A percentile compares a stretch with the other conserved stretches of the same genome.
These are phyloP conservation scores for Kwoniella dejecticola DNA, from an alignment of 768 basidiomycete species.

Conservation along the genomic window DNA sequence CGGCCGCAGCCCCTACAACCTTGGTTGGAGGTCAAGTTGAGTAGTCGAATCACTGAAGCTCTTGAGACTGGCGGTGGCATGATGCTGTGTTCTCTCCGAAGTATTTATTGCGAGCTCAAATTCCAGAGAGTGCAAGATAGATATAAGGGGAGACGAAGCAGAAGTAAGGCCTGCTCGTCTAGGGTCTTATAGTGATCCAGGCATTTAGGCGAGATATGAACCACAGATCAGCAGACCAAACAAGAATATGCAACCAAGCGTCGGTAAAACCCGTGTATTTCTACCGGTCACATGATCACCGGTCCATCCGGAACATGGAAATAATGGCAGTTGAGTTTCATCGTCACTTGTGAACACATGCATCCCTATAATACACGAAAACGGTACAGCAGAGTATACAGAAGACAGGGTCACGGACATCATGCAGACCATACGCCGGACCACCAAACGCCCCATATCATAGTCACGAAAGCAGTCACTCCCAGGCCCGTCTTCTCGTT, in stretches of 20 bases:
- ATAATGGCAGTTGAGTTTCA: too few species aligned
- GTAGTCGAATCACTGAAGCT: slow-evolving; percentile 41
- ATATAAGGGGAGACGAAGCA: too few species aligned
- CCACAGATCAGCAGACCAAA: too few species aligned
- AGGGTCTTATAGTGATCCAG: too few species aligned
- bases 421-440: slow-evolving; percentile 28
- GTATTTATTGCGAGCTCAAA: too few species aligned
- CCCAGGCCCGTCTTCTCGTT: slow-evolving; percentile 56
- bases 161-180: too few species aligned
- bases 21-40: slow-evolving; percentile 38
- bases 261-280: neutral
- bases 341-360: too few species aligned
- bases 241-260: too few species aligned
- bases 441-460: slow-evolving; percentile 50
- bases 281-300: neutral
- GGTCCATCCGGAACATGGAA: too few species aligned
- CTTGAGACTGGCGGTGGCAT: slow-evolving; percentile 35
- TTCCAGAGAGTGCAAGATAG: too few species aligned
- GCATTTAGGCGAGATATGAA: neutral
- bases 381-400: too few species aligned
- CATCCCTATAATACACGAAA: neutral
- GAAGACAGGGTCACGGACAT: too few species aligned
- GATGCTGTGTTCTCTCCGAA: neutral
- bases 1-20: slow-evolving; percentile 50
- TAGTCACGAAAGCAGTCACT: slow-evolving; percentile 39